Conservation (phyloP, 257 asterid species). For the Fraxinus americana region DNA sequence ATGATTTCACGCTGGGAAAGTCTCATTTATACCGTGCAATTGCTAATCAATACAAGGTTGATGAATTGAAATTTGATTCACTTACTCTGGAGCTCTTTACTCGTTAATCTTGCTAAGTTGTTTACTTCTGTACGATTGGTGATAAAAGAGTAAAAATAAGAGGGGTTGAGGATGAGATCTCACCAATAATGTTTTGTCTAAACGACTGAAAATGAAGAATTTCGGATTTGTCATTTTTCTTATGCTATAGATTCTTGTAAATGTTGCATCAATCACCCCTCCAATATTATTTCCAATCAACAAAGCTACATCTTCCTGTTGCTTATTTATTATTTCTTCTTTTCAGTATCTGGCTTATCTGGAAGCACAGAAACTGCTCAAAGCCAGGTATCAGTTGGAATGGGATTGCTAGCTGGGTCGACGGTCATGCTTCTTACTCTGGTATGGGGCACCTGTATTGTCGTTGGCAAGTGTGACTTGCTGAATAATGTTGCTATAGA, state of each 20-base stretch:
- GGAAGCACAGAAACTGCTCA: conserved; percentile 80
- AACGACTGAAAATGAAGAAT: not conserved
- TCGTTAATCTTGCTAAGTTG: not conserved
- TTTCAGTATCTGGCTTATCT: conserved; percentile 84
- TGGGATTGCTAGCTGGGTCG: conserved; percentile 94
- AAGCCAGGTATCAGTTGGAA: conserved; percentile 93
- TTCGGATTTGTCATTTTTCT: not conserved
- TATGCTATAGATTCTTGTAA: not conserved
- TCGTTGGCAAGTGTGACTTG: conserved; percentile 83
- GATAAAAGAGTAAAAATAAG: not conserved
- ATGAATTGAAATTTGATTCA: not conserved
- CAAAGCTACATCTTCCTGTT: not conserved
- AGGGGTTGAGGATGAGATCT: not conserved
- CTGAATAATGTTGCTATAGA: conserved; percentile 52
- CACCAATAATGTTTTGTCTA: not conserved
- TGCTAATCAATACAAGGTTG: not conserved
- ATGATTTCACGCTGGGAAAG: not conserved
- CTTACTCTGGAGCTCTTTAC: not conserved
- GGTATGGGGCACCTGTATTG: conserved; percentile 84
- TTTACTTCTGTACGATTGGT: not conserved
- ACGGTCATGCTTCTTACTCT: conserved; percentile 94
- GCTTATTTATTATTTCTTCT: not conserved
- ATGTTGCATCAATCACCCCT: not conserved
- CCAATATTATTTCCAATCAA: not conserved
- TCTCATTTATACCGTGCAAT: not conserved